Conservation (phyloP, 2,329 filamentous ascomycete species). For the Plenodomus tracheiphilus region DNA sequence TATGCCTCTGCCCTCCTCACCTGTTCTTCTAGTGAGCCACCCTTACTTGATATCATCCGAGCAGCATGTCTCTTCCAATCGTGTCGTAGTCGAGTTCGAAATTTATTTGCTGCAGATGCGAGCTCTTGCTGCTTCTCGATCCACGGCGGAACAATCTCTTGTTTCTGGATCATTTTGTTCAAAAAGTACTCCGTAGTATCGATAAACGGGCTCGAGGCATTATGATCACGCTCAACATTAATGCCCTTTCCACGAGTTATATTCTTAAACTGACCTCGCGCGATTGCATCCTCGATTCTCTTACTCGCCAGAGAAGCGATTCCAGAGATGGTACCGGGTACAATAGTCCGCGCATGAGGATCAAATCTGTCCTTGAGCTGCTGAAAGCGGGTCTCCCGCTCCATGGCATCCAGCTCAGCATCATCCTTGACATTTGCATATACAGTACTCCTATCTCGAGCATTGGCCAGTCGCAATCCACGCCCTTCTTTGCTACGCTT, state of each 20-base stretch:
- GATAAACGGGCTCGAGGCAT: conserved; percentile 84
- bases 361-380: conserved; percentile 82
- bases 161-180: conserved; percentile 97
- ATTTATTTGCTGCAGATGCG: conserved; percentile 66
- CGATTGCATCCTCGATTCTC: conserved; percentile 90
- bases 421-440: conserved; percentile 58
- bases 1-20: conserved; percentile 71
- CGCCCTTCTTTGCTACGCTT: conserved; percentile 44
- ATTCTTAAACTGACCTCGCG: conserved; percentile 84
- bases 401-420: conserved; percentile 65
- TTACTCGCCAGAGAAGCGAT: conserved; percentile 85
- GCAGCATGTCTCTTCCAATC: conserved; percentile 88
- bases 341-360: conserved; percentile 70
- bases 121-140: conserved; percentile 98
- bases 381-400: conserved; percentile 70
- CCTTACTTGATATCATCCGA: conserved; percentile 73
- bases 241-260: conserved; percentile 71
- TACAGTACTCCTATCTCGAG: conserved; percentile 60
- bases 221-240: conserved; percentile 77
- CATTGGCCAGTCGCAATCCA: conserved; percentile 56
- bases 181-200: conserved; percentile 97
- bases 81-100: conserved; percentile 72
- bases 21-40: conserved; percentile 75
- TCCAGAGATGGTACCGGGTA: conserved; percentile 78
- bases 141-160: conserved; percentile 95